Evolutionary conservation across 768 basidiomycete genomes (phyloP), one percentile per base, ranked within the genome.

Genomic region (Hericium alpestre): DNA sequence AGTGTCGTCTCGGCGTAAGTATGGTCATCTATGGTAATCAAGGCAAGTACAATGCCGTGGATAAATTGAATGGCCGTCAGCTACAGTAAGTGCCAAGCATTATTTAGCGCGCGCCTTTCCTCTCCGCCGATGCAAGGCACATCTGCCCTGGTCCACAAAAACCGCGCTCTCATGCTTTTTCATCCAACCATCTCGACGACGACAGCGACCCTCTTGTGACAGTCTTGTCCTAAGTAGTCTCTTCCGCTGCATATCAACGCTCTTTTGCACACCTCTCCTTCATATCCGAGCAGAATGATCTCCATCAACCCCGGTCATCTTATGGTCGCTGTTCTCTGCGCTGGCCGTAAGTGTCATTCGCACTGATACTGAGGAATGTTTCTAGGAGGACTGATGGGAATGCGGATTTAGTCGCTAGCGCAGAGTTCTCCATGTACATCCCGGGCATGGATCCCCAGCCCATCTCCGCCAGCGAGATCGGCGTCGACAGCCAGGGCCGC

Each of bases 401-500:
- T 23, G 4, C 20, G 49, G 16, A 51, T 39, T 16, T 56, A 70
- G 70, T 57, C 53, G 67, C 63, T 12, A 56, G 55, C 20, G 71
- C 70, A 4, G 65, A 71, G 56, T 72, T 70, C 0, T 74, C 78
- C n/a, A 63, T 78, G 40, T 76, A 70, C 57, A 68, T 80, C 55
- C 77, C 76, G 1, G 75, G 71, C 32, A 75, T 76, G 54, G 73
- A 78, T 56, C 70, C 72, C 16, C 74, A 74, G 63, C 73, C 74
- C 9, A 58, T 77, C 43, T 72, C 74, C 53, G 76, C 72, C 46
- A 67, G 71, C 58, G 64, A 70, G 40, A 41, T 77, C n/a, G 76
- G 77, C 10, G 72, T 74, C 16, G 77, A 72, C 6, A 48, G 64
- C 13, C 65, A 73, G 56, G 74, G 76, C 18, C 64, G 67, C 48